These are phyloP conservation scores for Emmonsia crescens DNA, from an alignment of 2,329 filamentous ascomycete species.

Conservation along the genomic window DNA sequence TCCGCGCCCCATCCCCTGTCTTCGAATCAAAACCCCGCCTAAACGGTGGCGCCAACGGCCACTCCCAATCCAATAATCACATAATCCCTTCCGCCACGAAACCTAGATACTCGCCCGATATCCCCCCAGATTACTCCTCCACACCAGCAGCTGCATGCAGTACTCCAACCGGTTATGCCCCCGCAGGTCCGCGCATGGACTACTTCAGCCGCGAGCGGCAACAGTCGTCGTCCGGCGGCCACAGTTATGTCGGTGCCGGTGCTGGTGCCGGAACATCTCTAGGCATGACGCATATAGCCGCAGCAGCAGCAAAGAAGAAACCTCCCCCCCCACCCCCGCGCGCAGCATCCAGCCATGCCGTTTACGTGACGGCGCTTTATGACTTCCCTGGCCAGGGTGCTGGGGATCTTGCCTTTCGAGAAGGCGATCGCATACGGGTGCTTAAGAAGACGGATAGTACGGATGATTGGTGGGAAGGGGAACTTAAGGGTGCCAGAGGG, in stretches of 20 bases:
- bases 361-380: constrained; percentile 61
- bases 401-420: constrained; percentile 62
- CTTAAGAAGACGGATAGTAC: constrained; percentile 67
- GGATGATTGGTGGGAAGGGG: constrained; percentile 84
- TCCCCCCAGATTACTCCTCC: constrained; percentile 12
- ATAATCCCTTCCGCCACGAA: constrained; percentile 8
- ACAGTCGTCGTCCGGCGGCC: constrained; percentile 16
- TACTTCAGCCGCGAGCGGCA: constrained; percentile 37
- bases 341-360: constrained; percentile 40
- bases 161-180: constrained; percentile 25
- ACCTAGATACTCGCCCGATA: constrained; percentile 13
- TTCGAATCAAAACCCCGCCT: constrained; percentile 18
- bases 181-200: constrained; percentile 33
- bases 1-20: constrained; percentile 18
- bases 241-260: constrained; percentile 16
- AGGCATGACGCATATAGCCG: constrained; percentile 28
- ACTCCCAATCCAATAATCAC: not conserved
- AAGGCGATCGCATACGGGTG: constrained; percentile 68
- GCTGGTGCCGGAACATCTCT: constrained; percentile 26
- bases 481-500: constrained; percentile 56
- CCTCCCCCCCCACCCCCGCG: constrained; percentile 55
- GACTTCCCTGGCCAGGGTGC: constrained; percentile 58
- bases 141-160: constrained; percentile 19
- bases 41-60: constrained; percentile 9
- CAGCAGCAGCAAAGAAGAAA: constrained; percentile 54